Evolutionary conservation across 2,329 filamentous ascomycete genomes (phyloP).

Genomic region (Aspergillus alliaceus): DNA sequence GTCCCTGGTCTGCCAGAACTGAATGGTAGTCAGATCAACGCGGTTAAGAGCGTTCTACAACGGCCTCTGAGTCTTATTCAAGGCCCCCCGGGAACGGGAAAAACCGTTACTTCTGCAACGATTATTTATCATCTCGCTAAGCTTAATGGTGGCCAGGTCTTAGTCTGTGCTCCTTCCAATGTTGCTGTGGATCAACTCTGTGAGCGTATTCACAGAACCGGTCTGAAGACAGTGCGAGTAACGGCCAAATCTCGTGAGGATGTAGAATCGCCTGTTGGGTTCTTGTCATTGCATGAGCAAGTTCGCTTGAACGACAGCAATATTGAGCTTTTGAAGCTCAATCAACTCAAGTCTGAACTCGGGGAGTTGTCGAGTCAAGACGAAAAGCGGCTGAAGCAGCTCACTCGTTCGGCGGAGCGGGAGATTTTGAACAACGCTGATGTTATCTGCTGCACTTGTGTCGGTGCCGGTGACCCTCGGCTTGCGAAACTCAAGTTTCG

Average conservation of each 20-base stretch:
- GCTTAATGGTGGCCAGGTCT: constrained; percentile 88
- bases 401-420: constrained; percentile 88
- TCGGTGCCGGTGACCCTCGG: constrained; percentile 93
- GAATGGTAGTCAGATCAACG: constrained; percentile 92
- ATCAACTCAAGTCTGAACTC: constrained; percentile 86
- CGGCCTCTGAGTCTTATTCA: constrained; percentile 95
- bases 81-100: constrained; percentile 93
- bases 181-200: constrained; percentile 98
- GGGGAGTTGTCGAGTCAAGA: constrained; percentile 93
- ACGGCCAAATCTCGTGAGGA: constrained; percentile 99
- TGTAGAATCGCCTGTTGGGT: constrained; percentile 96
- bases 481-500: constrained; percentile 97
- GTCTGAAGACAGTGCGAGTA: constrained; percentile 92
- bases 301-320: constrained; percentile 98
- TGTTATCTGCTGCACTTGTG: constrained; percentile 98
- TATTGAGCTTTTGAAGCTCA: constrained; percentile 85
- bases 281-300: constrained; percentile 92
- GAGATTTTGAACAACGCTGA: constrained; percentile 95
- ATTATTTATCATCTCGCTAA: constrained; percentile 98
- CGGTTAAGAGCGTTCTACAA: constrained; percentile 91
- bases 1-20: constrained; percentile 91
- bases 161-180: constrained; percentile 97
- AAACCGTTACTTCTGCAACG: constrained; percentile 97
- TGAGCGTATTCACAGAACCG: constrained; percentile 91
- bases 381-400: constrained; percentile 97